These are phyloP conservation scores for Rhexocercosporidium sp. DNA, from an alignment of 2,329 filamentous ascomycete species.

Conservation along the genomic window DNA sequence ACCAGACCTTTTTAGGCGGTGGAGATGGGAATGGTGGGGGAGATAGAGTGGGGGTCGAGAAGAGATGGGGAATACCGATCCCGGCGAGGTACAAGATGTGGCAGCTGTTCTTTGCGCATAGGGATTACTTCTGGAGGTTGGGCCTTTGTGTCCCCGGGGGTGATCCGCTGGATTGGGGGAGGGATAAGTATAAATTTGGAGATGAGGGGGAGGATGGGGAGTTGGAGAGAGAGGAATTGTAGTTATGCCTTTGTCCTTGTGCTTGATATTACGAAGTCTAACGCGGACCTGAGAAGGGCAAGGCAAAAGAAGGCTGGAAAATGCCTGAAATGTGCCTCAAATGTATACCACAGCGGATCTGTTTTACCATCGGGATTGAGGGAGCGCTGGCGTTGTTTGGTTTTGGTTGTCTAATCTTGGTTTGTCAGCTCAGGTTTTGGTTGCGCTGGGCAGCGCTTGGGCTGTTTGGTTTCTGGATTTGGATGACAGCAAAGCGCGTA, in stretches of 20 bases:
- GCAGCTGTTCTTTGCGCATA: constrained; percentile 90
- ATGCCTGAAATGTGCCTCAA: neutral
- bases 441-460: no score
- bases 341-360: neutral
- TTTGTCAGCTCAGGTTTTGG: no score
- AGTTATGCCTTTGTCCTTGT: neutral
- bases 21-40: neutral
- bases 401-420: no score
- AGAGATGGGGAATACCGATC: constrained; percentile 37
- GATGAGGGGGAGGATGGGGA: constrained; percentile 30
- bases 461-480: no score
- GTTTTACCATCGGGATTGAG: neutral
- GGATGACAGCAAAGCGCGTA: no score
- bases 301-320: neutral
- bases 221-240: constrained; percentile 13
- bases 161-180: constrained; percentile 70
- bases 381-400: neutral
- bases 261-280: neutral
- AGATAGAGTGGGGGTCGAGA: constrained; percentile 27
- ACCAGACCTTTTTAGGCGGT: neutral
- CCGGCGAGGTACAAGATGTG: constrained; percentile 73
- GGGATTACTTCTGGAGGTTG: constrained; percentile 96
- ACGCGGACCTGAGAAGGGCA: neutral
- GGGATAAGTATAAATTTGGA: constrained; percentile 52
- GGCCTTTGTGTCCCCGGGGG: constrained; percentile 88